phyloP scores from a whole-genome alignment of 257 asterid species.

The Scutellaria baicalensis region DNA sequence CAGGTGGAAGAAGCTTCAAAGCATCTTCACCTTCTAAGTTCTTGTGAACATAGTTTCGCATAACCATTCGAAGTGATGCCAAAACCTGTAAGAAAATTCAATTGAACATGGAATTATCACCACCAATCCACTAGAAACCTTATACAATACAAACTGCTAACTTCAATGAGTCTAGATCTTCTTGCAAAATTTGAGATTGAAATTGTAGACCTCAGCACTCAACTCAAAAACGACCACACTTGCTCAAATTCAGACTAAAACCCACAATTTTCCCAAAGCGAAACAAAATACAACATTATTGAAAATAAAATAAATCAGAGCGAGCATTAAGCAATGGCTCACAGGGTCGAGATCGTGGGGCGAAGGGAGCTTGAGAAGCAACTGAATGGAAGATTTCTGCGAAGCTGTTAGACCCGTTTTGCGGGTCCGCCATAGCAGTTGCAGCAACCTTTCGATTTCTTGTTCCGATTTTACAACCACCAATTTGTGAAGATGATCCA shows the following conservation, averaged over 20 bases:
- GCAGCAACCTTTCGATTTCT: constrained; percentile 31
- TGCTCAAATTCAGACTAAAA: neutral
- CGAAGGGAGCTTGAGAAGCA: constrained; percentile 29
- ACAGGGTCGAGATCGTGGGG: constrained; percentile 33
- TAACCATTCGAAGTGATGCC: constrained; percentile 36
- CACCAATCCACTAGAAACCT: neutral
- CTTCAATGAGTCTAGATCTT: neutral
- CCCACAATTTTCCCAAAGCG: neutral
- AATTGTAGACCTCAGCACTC: neutral
- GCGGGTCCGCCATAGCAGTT: constrained; percentile 37
- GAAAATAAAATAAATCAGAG: neutral
- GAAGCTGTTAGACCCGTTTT: constrained; percentile 27
- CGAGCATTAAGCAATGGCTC: neutral
- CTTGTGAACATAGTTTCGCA: constrained; percentile 22
- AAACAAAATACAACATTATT: neutral
- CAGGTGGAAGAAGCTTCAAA: constrained; percentile 38
- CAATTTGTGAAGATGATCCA: constrained; percentile 32
- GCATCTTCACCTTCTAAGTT: constrained; percentile 15
- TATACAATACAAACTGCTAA: neutral
- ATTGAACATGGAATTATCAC: neutral
- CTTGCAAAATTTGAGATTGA: neutral
- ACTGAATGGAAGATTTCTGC: constrained; percentile 26
- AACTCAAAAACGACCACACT: neutral
- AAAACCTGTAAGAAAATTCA: constrained; percentile 23
- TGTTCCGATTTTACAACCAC: constrained; percentile 28